phyloP scores from a whole-genome alignment of 345 rosid species.

The Acer yangbiense region DNA sequence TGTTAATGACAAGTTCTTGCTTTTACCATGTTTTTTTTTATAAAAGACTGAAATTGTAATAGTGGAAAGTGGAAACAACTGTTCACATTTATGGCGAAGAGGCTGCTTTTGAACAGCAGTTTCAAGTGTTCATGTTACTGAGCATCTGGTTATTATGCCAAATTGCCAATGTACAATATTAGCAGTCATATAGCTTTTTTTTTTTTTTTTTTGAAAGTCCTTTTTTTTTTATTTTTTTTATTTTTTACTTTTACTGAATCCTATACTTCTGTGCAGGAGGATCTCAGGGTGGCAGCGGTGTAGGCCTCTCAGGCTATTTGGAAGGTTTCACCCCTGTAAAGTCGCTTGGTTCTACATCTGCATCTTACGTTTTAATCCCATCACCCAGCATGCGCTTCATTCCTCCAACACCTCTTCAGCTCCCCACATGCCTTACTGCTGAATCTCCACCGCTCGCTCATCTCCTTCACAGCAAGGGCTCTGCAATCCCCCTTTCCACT shows the following conservation, averaged over 20 bases:
- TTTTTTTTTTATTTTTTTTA: background rate
- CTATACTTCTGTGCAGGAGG: constrained; percentile 48
- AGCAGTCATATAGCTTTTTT: background rate
- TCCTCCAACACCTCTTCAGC: constrained; percentile 87
- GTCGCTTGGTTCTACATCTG: constrained; percentile 81
- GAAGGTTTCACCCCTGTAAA: constrained; percentile 96
- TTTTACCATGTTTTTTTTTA: background rate
- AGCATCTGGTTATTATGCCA: background rate
- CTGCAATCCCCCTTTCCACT: constrained; percentile 80
- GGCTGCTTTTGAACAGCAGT: background rate
- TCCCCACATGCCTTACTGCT: constrained; percentile 91
- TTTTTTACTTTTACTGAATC: background rate
- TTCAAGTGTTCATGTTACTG: background rate
- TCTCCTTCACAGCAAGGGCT: constrained; percentile 97
- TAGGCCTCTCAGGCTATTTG: constrained; percentile 54
- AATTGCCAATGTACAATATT: background rate
- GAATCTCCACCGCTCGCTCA: constrained; percentile 99
- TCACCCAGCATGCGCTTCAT: constrained; percentile 97
- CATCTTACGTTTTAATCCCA: constrained; percentile 87
- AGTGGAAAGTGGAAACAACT: background rate
- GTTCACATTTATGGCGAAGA: background rate
- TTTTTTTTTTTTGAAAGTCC: no score
- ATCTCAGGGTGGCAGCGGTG: constrained; percentile 52
- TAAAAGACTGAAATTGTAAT: background rate
- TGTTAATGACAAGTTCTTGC: background rate